Evolutionary conservation across 345 rosid genomes (phyloP).

Genomic region (Hibiscus mutabilis): DNA sequence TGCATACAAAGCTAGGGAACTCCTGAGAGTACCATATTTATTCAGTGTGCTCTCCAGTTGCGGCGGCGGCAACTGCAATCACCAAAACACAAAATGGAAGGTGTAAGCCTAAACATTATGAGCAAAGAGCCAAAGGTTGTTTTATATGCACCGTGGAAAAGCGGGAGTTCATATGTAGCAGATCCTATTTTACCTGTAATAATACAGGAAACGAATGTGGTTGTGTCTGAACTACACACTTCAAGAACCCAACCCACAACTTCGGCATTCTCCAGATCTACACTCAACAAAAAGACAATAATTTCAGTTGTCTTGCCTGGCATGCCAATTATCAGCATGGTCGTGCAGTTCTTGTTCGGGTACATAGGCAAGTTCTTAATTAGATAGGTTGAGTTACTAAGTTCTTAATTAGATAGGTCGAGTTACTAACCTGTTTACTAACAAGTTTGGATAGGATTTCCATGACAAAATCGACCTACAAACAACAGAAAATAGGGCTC

Average conservation of each 20-base stretch:
- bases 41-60: constrained; percentile 78
- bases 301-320: constrained; percentile 16
- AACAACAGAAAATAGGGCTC: not conserved
- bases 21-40: constrained; percentile 68
- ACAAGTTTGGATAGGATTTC: constrained; percentile 91
- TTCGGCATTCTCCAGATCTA: constrained; percentile 98
- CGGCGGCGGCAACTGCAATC: constrained; percentile 71
- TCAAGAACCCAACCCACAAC: constrained; percentile 95
- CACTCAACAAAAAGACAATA: constrained; percentile 17
- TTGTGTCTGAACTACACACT: constrained; percentile 88
- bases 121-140: not conserved
- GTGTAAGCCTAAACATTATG: constrained; percentile 2
- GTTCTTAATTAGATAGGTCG: not conserved
- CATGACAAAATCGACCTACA: constrained; percentile 96
- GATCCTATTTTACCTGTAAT: constrained; percentile 59
- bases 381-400: constrained; percentile 20
- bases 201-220: constrained; percentile 89
- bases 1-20: constrained; percentile 62
- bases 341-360: not conserved
- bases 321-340: constrained; percentile 20
- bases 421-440: constrained; percentile 64
- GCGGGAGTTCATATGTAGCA: not conserved
- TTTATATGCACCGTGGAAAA: not conserved
- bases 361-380: not conserved
- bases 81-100: constrained; percentile 18